phyloP scores from a whole-genome alignment of 1,284 basidiomycete species.

The Ganoderma boninense region DNA sequence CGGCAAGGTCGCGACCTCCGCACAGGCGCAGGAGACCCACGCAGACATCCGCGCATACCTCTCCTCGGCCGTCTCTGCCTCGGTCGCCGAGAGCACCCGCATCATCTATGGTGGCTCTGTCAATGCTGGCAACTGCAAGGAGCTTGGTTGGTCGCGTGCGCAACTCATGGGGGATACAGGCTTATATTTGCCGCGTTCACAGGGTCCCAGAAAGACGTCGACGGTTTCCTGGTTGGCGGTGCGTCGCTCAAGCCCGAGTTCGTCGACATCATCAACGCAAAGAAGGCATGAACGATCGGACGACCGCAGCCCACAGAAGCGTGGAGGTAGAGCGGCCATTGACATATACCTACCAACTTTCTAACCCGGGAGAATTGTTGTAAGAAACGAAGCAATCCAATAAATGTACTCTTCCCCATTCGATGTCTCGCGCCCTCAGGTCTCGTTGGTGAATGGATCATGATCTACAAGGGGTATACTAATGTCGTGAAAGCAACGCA shows the following conservation, averaged over 20 bases:
- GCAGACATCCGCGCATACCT: slow-evolving; percentile 86
- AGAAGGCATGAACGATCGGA: slow-evolving; percentile 40
- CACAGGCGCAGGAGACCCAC: slow-evolving; percentile 95
- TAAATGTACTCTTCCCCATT: slow-evolving; percentile 1
- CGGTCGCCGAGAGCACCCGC: slow-evolving; percentile 80
- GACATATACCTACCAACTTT: neutral
- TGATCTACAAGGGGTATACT: neutral
- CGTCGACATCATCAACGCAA: slow-evolving; percentile 89
- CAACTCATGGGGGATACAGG: slow-evolving; percentile 1
- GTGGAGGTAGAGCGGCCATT: neutral
- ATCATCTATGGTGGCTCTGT: slow-evolving; percentile 98
- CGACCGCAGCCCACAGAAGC: neutral
- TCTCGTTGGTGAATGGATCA: neutral
- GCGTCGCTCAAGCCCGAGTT: slow-evolving; percentile 99
- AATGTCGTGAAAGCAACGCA: neutral
- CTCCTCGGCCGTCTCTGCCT: slow-evolving; percentile 66
- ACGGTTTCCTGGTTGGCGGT: slow-evolving; percentile 99
- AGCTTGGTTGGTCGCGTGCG: slow-evolving; percentile 69
- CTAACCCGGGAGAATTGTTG: neutral
- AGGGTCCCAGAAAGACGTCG: slow-evolving; percentile 87
- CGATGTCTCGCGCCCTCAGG: neutral
- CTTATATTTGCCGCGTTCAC: slow-evolving; percentile 12
- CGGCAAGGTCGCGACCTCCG: slow-evolving; percentile 92
- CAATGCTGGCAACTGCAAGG: slow-evolving; percentile 86
- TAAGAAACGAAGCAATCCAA: slow-evolving; percentile 4